Base-by-base conservation (phyloP, 2,329 filamentous ascomycete species). In the Fusarium fujikuroi region DNA sequence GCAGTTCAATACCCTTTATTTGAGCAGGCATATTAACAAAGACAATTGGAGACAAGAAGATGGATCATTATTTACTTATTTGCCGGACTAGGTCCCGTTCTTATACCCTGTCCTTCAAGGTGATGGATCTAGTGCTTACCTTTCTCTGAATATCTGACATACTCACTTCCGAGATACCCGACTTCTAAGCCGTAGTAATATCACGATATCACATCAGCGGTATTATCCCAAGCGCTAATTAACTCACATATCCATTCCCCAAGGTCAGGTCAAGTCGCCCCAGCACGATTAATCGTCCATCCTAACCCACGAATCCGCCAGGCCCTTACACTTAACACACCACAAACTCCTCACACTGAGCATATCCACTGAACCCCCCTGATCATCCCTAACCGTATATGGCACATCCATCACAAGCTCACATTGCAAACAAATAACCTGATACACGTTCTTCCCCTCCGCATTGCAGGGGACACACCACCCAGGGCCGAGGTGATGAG, bases 381-480 rank as follows among this genome's bases (percentile, higher is more conserved):
- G 47, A 5, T 68, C 68, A 49, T 74, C 54, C 6, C 14, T 63
- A 1, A 77, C 73, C 7, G 3, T 7, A 7, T 50, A 6, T 1
- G 76, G 76, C 9, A 76, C 25, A 5, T 68, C 60, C 12, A 32
- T 47, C 12, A 54, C 18, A 6, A 40, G 5, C 1, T 56, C 60
- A 14, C 75, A 76, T 12, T 69, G 40, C 23, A 73, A 43, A 3
- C 75, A 77, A 11, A 63, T 66, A 15, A 73, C 36, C 1, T 62
- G 50, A 39, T 73, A 74, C 1, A 34, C 28, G 1, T 37, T 46
- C 1, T 34, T 11, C 5, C 34, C n/a, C 3, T 39, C 43, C 0
- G 68, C 70, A 6, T 63, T 30, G 37, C 76, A 77, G 1, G 15
- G 10, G 1, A 70, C 61, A 23, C 76, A 77, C 76, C 74, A 78